Evolutionary conservation across 2,329 filamentous ascomycete genomes (phyloP).

Genomic region (Botrytis deweyae): DNA sequence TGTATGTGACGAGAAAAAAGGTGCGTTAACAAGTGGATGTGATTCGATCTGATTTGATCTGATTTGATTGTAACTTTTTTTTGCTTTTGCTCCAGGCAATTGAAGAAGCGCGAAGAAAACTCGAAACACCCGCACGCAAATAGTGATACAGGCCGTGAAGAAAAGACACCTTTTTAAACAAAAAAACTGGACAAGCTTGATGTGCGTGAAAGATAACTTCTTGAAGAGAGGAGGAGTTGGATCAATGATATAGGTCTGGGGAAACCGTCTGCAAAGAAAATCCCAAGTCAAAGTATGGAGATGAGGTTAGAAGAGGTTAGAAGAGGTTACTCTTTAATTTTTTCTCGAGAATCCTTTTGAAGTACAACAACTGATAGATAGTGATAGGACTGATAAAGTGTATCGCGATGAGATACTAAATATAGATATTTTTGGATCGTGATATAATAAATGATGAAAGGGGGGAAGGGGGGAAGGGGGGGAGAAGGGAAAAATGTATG

Average conservation of each 20-base stretch:
- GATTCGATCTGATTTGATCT: neutral
- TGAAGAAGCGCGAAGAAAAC: conserved; percentile 2
- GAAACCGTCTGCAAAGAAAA: neutral
- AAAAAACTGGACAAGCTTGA: neutral
- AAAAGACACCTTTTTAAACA: neutral
- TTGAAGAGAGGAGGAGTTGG: neutral
- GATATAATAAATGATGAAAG: neutral
- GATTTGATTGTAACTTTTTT: neutral
- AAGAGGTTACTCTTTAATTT: neutral
- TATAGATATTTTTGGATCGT: conserved; percentile 21
- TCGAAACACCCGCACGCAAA: conserved; percentile 11
- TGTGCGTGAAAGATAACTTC: neutral
- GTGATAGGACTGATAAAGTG: conserved; percentile 16
- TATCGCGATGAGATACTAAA: conserved; percentile 17
- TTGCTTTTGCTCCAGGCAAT: conserved; percentile 15
- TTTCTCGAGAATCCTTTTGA: neutral
- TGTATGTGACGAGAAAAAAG: neutral
- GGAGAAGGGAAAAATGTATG: neutral
- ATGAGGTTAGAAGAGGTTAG: too few species aligned
- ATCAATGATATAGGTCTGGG: conserved; percentile 1
- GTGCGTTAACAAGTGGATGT: neutral
- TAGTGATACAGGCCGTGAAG: conserved; percentile 7
- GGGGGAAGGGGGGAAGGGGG: neutral
- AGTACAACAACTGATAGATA: conserved; percentile 11
- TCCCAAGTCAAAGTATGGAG: neutral